These are phyloP conservation scores for Xylariaceae sp. DNA, from an alignment of 2,329 filamentous ascomycete genomes.

Conservation along the genomic window DNA sequence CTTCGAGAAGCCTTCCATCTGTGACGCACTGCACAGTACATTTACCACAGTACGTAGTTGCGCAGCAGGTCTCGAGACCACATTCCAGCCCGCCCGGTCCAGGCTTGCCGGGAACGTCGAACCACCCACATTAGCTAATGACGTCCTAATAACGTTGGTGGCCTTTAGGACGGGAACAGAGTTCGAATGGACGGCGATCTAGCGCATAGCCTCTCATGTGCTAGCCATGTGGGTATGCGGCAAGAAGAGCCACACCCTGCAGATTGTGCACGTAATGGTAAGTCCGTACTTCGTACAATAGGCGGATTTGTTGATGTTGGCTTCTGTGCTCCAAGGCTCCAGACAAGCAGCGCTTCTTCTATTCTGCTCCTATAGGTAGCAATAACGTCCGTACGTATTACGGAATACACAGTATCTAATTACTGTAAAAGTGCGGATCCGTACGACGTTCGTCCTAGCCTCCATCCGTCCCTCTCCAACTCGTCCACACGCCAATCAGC, in stretches of 20 bases:
- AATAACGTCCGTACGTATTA: too few species aligned
- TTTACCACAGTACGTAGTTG: neutral
- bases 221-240: slow-evolving; percentile 8
- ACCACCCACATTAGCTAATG: slow-evolving; percentile 1
- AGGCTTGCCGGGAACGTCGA: neutral
- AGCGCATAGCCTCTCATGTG: slow-evolving; percentile 4
- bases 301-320: too few species aligned
- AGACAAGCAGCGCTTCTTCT: neutral
- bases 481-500: slow-evolving; percentile 13
- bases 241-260: slow-evolving; percentile 2
- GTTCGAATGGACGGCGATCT: neutral
- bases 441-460: neutral
- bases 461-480: neutral
- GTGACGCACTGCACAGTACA: neutral
- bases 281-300: too few species aligned
- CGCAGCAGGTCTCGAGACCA: neutral
- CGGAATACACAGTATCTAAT: too few species aligned
- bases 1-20: slow-evolving; percentile 10
- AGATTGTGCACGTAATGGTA: too few species aligned
- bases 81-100: neutral
- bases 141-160: slow-evolving; percentile 3
- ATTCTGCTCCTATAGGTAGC: too few species aligned
- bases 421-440: too few species aligned
- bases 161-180: neutral
- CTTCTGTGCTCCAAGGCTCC: slow-evolving; percentile 2